These are phyloP conservation scores for Elaeis oleifera DNA, from an alignment of 202 grass and related monocot genomes.

Conservation along the genomic window DNA sequence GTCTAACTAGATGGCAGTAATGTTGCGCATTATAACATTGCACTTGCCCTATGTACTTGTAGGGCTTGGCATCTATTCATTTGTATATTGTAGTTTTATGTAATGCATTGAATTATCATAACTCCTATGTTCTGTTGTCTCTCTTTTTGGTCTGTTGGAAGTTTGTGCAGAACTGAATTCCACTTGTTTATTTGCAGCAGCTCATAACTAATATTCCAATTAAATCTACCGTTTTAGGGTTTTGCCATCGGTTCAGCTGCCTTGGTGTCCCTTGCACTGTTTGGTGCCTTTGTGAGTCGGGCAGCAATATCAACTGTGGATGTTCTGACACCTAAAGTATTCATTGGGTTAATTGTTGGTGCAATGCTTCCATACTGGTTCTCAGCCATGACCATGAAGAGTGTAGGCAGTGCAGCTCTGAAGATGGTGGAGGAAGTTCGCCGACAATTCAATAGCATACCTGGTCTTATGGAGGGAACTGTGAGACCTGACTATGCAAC, in stretches of 20 bases:
- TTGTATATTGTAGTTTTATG: too few species aligned
- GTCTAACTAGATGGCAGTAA: too few species aligned
- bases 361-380: conserved; percentile 99
- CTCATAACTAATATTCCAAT: background rate
- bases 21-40: too few species aligned
- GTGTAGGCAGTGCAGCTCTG: conserved; percentile 81
- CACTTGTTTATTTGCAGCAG: background rate
- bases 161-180: too few species aligned
- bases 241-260: conserved; percentile 96
- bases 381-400: conserved; percentile 98
- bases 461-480: conserved; percentile 78
- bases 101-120: too few species aligned
- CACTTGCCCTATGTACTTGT: too few species aligned
- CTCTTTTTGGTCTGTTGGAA: too few species aligned
- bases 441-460: conserved; percentile 80
- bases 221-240: conserved; percentile 35
- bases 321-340: conserved; percentile 91
- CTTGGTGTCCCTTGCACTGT: conserved; percentile 73
- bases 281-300: conserved; percentile 85
- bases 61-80: too few species aligned
- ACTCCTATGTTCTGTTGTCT: too few species aligned
- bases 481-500: conserved; percentile 76
- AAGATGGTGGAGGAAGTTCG: conserved; percentile 98
- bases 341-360: conserved; percentile 80
- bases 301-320: conserved; percentile 67